Evolutionary conservation across 164 flowering plant species (phyloP).

Genomic region (Stephania cephalantha): DNA sequence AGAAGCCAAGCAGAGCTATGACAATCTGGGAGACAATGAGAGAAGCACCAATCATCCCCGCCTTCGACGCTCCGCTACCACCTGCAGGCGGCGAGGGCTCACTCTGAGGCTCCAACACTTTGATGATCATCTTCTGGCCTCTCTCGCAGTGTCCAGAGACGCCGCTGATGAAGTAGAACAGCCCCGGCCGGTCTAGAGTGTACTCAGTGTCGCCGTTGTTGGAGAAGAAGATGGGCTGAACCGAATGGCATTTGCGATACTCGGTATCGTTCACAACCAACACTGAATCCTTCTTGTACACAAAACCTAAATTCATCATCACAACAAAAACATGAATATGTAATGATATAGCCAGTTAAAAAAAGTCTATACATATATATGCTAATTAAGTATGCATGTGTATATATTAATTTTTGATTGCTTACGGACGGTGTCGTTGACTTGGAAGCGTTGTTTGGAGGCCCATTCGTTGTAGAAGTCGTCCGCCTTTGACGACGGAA

Average conservation of each 20-base stretch:
- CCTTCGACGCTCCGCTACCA: not conserved
- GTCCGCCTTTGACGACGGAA: constrained; percentile 31
- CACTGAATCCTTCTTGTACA: constrained; percentile 63
- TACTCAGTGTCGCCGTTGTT: constrained; percentile 52
- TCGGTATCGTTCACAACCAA: constrained; percentile 49
- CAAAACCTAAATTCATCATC: constrained; percentile 34
- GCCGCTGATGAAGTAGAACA: constrained; percentile 70
- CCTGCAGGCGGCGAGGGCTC: not conserved
- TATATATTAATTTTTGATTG: constrained; percentile 2
- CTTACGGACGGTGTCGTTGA: constrained; percentile 62
- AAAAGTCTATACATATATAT: not conserved
- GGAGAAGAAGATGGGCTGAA: constrained; percentile 46
- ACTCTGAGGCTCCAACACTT: constrained; percentile 14
- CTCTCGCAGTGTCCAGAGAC: constrained; percentile 51
- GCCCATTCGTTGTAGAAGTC: constrained; percentile 58
- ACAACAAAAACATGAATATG: not conserved
- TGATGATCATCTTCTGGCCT: constrained; percentile 62
- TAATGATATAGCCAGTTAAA: not conserved
- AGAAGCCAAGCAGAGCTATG: not conserved
- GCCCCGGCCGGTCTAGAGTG: constrained; percentile 35
- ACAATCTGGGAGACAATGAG: not conserved
- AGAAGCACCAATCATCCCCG: constrained; percentile 1
- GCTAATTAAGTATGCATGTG: not conserved
- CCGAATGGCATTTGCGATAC: constrained; percentile 48
- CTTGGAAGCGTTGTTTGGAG: constrained; percentile 45